phyloP scores from a whole-genome alignment of 306 rosid species.

The Mimosa bimucronata region DNA sequence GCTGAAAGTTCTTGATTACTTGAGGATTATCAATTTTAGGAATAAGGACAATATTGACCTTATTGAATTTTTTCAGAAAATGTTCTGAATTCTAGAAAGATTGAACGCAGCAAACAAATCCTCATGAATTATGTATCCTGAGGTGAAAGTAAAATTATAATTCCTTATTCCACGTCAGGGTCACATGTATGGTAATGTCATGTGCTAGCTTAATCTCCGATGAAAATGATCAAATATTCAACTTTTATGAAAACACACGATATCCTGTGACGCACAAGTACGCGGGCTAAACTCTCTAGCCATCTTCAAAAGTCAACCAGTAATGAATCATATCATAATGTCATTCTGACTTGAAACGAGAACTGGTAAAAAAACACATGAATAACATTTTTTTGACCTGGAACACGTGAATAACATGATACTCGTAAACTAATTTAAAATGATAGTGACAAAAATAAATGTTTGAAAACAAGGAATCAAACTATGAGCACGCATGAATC shows the following conservation, averaged over 20 bases:
- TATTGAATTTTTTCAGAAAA: too few species aligned
- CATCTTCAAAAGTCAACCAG: not conserved
- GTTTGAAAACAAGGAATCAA: not conserved
- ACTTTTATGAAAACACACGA: not conserved
- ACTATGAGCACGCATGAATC: not conserved
- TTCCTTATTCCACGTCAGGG: not conserved
- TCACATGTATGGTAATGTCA: not conserved
- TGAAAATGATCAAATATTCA: not conserved
- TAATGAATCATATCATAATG: not conserved
- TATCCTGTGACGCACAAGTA: not conserved
- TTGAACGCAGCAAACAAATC: too few species aligned
- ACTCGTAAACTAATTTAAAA: too few species aligned
- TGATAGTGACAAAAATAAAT: not conserved
- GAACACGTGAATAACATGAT: too few species aligned
- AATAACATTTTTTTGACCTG: too few species aligned
- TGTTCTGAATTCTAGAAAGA: too few species aligned
- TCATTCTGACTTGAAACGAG: not conserved
- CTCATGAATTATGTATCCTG: too few species aligned
- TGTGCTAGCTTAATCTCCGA: not conserved
- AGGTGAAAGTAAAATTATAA: not conserved
- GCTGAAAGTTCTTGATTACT: too few species aligned
- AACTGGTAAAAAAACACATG: not conserved
- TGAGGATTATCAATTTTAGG: too few species aligned
- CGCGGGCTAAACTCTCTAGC: not conserved
- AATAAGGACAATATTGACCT: too few species aligned